Conservation (phyloP, 1,284 basidiomycete species). For the Sanguinoderma infundibulare region DNA sequence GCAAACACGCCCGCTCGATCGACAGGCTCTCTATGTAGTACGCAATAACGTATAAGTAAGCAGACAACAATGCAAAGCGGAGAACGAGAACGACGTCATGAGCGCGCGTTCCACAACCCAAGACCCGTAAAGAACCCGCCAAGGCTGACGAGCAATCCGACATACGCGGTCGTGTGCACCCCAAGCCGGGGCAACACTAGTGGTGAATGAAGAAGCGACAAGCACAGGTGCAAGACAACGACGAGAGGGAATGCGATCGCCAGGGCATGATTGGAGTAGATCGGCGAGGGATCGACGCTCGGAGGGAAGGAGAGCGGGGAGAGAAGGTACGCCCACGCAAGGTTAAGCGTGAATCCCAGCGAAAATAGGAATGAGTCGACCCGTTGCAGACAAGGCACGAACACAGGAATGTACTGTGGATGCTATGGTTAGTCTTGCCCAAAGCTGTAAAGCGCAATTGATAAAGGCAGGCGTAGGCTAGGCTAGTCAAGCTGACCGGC, state of each 20-base stretch:
- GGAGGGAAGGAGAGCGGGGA: conserved; percentile 38
- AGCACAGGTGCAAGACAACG: conserved; percentile 50
- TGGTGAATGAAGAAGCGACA: conserved; percentile 64
- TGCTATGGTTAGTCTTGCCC: neutral
- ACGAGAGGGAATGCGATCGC: conserved; percentile 52
- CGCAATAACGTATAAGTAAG: neutral
- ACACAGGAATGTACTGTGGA: conserved; percentile 70
- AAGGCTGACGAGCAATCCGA: conserved; percentile 62
- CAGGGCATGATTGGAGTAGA: conserved; percentile 40
- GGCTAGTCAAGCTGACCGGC: neutral
- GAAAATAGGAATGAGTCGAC: conserved; percentile 72
- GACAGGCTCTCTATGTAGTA: neutral
- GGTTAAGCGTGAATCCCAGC: conserved; percentile 65
- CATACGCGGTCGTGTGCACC: conserved; percentile 71
- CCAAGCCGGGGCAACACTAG: conserved; percentile 67
- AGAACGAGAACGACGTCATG: conserved; percentile 35
- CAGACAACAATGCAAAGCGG: neutral
- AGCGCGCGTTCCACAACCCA: conserved; percentile 66
- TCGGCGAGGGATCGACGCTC: conserved; percentile 14
- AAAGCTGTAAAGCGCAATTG: neutral
- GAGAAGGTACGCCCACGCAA: conserved; percentile 64
- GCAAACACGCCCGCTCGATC: neutral
- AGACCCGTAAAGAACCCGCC: conserved; percentile 70
- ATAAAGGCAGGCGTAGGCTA: too few species aligned
- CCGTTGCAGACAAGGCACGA: conserved; percentile 74